Evolutionary conservation across 331 rosid species (phyloP).

Genomic region (Arachis monticola): DNA sequence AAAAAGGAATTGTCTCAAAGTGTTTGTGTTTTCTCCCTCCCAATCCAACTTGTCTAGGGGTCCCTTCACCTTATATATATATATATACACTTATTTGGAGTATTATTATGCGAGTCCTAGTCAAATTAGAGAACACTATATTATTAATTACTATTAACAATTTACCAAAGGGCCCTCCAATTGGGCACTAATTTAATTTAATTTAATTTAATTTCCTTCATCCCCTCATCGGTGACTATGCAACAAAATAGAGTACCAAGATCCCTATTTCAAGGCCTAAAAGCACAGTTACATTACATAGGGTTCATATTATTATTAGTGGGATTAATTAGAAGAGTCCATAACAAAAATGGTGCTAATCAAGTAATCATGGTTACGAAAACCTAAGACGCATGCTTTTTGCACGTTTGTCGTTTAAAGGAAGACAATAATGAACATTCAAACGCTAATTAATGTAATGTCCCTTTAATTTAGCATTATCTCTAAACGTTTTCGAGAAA

Average conservation of each 20-base stretch:
- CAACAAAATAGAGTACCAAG: slow-evolving; percentile 23
- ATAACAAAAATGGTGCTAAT: slow-evolving; percentile 38
- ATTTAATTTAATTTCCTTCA: slow-evolving; percentile 28
- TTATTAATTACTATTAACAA: not conserved
- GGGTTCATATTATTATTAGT: slow-evolving; percentile 12
- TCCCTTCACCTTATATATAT: slow-evolving; percentile 30
- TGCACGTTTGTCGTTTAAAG: slow-evolving; percentile 59
- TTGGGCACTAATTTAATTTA: slow-evolving; percentile 7
- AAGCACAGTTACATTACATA: not conserved
- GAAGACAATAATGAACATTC: slow-evolving; percentile 49
- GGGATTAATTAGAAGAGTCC: slow-evolving; percentile 32
- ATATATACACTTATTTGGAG: slow-evolving; percentile 22
- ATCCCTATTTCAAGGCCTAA: slow-evolving; percentile 46
- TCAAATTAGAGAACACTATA: slow-evolving; percentile 45
- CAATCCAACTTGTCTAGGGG: slow-evolving; percentile 35
- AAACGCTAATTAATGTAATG: slow-evolving; percentile 31
- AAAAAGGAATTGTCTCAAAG: slow-evolving; percentile 25
- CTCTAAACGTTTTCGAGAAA: slow-evolving; percentile 34
- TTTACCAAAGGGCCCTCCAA: slow-evolving; percentile 34
- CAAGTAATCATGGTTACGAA: slow-evolving; percentile 50
- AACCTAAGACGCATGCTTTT: slow-evolving; percentile 52
- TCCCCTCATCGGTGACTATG: slow-evolving; percentile 37
- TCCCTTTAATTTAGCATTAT: slow-evolving; percentile 39
- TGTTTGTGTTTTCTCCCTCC: slow-evolving; percentile 26
- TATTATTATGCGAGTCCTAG: slow-evolving; percentile 31